These are phyloP conservation scores for Chlamydomonas sphaeroides DNA, from an alignment of 139 green algal species.

Conservation along the genomic window DNA sequence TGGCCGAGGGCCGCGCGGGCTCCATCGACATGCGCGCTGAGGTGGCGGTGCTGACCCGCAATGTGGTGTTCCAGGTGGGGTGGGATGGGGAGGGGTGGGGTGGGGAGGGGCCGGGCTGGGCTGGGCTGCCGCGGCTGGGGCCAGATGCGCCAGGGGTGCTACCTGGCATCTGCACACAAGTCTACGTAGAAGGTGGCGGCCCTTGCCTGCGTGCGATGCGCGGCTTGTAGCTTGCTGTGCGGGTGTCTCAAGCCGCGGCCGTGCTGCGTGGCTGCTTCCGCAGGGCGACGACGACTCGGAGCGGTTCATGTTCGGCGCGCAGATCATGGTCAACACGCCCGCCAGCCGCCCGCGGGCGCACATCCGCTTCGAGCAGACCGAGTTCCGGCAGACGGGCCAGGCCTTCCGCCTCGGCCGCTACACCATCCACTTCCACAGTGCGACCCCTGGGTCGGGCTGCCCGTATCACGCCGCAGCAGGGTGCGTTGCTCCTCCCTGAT, in stretches of 20 bases:
- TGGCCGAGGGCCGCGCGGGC: neutral
- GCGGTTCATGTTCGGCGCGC: slow-evolving; percentile 51
- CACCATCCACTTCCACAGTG: slow-evolving; percentile 75
- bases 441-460: slow-evolving; percentile 11
- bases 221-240: no score
- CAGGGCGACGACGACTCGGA: neutral
- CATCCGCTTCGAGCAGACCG: slow-evolving; percentile 3
- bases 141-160: no score
- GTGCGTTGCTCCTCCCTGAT: neutral
- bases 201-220: no score
- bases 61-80: slow-evolving; percentile 43
- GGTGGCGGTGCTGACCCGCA: slow-evolving; percentile 62
- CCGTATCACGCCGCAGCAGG: no score
- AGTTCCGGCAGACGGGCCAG: slow-evolving; percentile 54
- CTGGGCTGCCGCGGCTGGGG: no score
- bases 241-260: no score
- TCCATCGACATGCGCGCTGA: slow-evolving; percentile 69
- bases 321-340: slow-evolving; percentile 52
- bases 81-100: no score
- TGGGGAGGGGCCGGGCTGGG: no score
- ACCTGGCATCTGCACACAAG: no score
- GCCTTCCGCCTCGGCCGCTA: slow-evolving; percentile 69
- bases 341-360: neutral
- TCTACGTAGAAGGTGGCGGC: no score
- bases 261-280: no score